Evolutionary conservation across 192 early-diverging fungal genomes (phyloP), one percentile per base, ranked within the genome.

Genomic region (Chytriomyces sp.): DNA sequence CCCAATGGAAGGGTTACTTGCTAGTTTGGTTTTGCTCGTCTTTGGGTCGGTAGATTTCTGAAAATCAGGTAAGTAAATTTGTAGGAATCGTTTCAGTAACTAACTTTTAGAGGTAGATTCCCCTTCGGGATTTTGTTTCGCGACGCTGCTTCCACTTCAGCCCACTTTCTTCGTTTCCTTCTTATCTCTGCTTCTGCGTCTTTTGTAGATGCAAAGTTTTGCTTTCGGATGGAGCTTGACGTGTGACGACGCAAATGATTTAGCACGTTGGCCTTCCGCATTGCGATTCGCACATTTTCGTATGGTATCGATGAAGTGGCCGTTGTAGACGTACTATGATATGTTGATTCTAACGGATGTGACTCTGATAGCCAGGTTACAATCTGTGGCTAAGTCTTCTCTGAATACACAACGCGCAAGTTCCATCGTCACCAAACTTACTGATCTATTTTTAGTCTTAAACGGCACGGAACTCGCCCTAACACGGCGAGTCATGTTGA

Each of bases 321-420:
- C 14, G 34, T 56, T 37, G 58, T 75, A 53, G 39, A 79, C 32
- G 70, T 72, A 71, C 63, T 69, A 62, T 68, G 64, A 34, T 38
- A 68, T 10, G 74, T 72, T 25, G 59, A 52, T 73, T 72, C 68
- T 7, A 72, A 31, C 12, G 52, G 41, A 37, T 72, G 53, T 32
- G 38, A 0, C 10, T 61, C 52, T 0, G 67, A 64, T 25, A 70
- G 32, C 44, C 64, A 56, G 53, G 60, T 41, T 8, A 52, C 33
- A 7, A 25, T 33, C 25, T 62, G 22, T 14, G 63, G 75, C 33
- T 30, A 22, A 30, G 22, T 34, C 36, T 39, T 19, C 31, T 17
- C 10, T 19, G 37, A 19, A 52, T 37, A 39, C 41, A 19, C 40
- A 26, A 22, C 41, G 4, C 28, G 31, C n/a, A 10, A 36, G 6